Percentiles rank a stretch among this genome's conserved stretches.
Evolutionary conservation across 2,329 filamentous ascomycete species (phyloP).

Genomic region (Elsinoe fawcettii): DNA sequence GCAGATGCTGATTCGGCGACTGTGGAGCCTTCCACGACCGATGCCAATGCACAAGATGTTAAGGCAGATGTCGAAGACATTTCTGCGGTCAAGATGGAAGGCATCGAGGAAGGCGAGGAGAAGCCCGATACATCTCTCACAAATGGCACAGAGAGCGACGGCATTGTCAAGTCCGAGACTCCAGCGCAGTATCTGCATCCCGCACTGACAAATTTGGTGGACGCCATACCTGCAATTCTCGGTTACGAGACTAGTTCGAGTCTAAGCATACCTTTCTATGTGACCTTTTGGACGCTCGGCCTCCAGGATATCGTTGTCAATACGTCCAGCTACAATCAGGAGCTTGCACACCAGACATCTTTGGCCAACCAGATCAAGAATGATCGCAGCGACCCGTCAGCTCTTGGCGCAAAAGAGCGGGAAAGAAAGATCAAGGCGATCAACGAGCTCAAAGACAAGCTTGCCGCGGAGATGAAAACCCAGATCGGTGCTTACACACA

Average conservation of each 20-base stretch:
- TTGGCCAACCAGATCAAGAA: constrained; percentile 60
- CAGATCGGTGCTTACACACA: constrained; percentile 61
- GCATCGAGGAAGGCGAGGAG: constrained; percentile 21
- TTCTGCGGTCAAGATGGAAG: constrained; percentile 36
- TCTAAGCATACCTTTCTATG: constrained; percentile 73
- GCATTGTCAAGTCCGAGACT: constrained; percentile 14
- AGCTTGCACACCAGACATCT: constrained; percentile 60
- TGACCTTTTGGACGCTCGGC: constrained; percentile 86
- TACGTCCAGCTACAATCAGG: constrained; percentile 67
- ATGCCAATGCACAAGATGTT: constrained; percentile 23
- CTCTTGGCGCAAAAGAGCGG: constrained; percentile 57
- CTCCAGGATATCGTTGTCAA: constrained; percentile 74
- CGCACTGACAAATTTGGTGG: constrained; percentile 65
- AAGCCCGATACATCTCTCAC: constrained; percentile 6
- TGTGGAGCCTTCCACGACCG: neutral
- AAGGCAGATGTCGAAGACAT: constrained; percentile 14
- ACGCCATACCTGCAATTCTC: constrained; percentile 55
- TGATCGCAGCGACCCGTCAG: constrained; percentile 65
- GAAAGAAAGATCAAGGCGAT: constrained; percentile 63
- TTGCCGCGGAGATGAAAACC: constrained; percentile 65
- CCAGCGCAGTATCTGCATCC: constrained; percentile 48
- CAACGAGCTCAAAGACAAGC: constrained; percentile 58
- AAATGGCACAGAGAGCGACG: constrained; percentile 20
- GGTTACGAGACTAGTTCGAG: constrained; percentile 58
- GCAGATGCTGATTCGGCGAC: constrained; percentile 25